A percentile compares a stretch with the other conserved stretches of the same genome.
Conservation (phyloP, 2,329 filamentous ascomycete genomes). For the Aspergillus proliferans region DNA sequence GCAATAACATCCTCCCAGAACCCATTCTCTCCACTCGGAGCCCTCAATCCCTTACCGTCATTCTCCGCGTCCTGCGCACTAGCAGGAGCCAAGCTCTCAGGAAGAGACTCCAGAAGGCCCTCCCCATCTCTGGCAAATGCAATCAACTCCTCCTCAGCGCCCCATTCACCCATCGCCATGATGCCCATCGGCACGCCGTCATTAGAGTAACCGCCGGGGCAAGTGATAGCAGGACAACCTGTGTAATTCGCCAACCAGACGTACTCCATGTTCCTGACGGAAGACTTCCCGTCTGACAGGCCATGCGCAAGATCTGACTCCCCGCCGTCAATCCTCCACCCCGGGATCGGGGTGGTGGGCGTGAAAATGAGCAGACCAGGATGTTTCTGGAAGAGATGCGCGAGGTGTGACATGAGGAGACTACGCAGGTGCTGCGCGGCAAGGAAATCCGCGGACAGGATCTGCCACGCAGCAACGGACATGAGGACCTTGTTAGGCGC, state of each 20-base stretch:
- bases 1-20: conserved; percentile 36
- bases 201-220: conserved; percentile 66
- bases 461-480: conserved; percentile 54
- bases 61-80: conserved; percentile 4
- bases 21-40: conserved; percentile 20
- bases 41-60: conserved; percentile 15
- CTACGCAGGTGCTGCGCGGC: conserved; percentile 67
- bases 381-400: conserved; percentile 61
- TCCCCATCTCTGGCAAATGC: conserved; percentile 50
- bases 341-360: conserved; percentile 68
- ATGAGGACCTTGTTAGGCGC: conserved; percentile 66
- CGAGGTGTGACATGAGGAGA: conserved; percentile 72
- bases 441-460: conserved; percentile 63
- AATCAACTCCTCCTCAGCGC: conserved; percentile 47
- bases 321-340: conserved; percentile 60
- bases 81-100: conserved; percentile 7
- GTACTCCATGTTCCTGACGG: conserved; percentile 76
- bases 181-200: conserved; percentile 44
- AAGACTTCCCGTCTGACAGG: conserved; percentile 65
- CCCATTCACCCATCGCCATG: conserved; percentile 53
- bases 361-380: conserved; percentile 73
- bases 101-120: conserved; percentile 34
- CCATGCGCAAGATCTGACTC: conserved; percentile 58
- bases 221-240: conserved; percentile 68
- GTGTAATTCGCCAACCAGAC: conserved; percentile 78